These are phyloP conservation scores for Eutypella sp. DNA, from an alignment of 2,329 filamentous ascomycete species.

Conservation along the genomic window DNA sequence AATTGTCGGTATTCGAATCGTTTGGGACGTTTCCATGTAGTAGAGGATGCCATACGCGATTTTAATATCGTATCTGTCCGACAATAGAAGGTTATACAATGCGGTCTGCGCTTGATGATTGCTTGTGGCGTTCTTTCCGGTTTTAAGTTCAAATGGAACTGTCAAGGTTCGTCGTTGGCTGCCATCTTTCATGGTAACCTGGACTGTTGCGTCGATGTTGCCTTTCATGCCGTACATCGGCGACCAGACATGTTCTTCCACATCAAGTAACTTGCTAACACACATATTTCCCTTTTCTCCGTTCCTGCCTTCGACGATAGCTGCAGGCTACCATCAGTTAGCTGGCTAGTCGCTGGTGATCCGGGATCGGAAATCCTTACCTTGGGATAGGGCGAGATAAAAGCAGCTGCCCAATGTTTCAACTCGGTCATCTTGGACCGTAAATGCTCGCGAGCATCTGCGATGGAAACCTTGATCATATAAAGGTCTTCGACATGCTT, in stretches of 20 bases:
- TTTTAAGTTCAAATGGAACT: conserved; percentile 93
- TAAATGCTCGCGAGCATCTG: conserved; percentile 73
- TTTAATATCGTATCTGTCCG: conserved; percentile 91
- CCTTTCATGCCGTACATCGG: conserved; percentile 96
- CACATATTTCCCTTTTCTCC: conserved; percentile 74
- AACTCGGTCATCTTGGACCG: conserved; percentile 78
- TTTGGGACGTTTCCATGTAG: conserved; percentile 88
- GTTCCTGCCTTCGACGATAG: conserved; percentile 73
- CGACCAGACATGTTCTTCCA: conserved; percentile 98
- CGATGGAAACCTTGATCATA: conserved; percentile 70
- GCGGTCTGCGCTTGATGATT: conserved; percentile 91
- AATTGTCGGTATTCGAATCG: conserved; percentile 77
- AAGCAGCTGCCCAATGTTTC: conserved; percentile 76
- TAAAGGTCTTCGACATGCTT: conserved; percentile 86
- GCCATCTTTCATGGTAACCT: conserved; percentile 74
- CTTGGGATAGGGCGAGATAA: conserved; percentile 67
- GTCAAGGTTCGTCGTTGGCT: conserved; percentile 65
- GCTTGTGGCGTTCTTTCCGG: conserved; percentile 75
- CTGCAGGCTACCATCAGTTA: conserved; percentile 48
- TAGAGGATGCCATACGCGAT: conserved; percentile 88
- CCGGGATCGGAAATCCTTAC: conserved; percentile 34
- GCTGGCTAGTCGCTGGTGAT: conserved; percentile 20
- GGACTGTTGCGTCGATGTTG: conserved; percentile 94
- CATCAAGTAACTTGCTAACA: conserved; percentile 88
- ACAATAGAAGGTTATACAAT: conserved; percentile 85